Percentiles rank a stretch among this genome's conserved stretches.
These are phyloP conservation scores for Arabidopsis arenosa DNA, from an alignment of 345 rosid species.

Conservation along the genomic window DNA sequence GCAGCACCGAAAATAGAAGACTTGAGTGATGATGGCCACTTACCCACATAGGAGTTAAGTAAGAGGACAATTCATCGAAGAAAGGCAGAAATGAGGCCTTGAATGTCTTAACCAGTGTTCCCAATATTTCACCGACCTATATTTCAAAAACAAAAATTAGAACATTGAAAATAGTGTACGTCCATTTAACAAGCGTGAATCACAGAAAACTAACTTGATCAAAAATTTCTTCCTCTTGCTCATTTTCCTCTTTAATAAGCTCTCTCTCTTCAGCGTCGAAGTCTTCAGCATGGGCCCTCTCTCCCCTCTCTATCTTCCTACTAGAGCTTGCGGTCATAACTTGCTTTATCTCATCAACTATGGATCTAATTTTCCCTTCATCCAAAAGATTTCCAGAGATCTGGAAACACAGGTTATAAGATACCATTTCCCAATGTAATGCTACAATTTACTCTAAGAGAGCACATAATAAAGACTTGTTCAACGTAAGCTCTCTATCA, in stretches of 20 bases:
- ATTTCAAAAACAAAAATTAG: not conserved
- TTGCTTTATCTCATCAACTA: conserved; percentile 91
- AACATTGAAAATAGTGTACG: not conserved
- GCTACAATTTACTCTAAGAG: not conserved
- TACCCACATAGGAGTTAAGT: conserved; percentile 99
- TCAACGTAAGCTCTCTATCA: not conserved
- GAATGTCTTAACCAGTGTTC: conserved; percentile 95
- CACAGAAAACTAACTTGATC: conserved; percentile 78
- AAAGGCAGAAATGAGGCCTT: conserved; percentile 91
- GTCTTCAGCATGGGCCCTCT: conserved; percentile 95
- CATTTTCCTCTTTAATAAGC: conserved; percentile 98
- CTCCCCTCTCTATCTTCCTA: conserved; percentile 90
- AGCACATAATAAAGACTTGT: not conserved
- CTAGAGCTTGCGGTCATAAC: conserved; percentile 97
- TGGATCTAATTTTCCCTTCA: conserved; percentile 84
- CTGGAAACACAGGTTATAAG: conserved; percentile 49
- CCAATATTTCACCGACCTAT: conserved; percentile 99
- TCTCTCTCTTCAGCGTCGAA: conserved; percentile 99
- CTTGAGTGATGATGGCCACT: conserved; percentile 47
- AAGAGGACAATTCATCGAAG: conserved; percentile 91
- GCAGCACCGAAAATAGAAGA: conserved; percentile 5
- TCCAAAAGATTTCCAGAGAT: conserved; percentile 81
- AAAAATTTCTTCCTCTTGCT: conserved; percentile 98
- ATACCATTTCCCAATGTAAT: not conserved
- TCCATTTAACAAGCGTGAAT: not conserved